Evolutionary conservation across 1,284 basidiomycete genomes (phyloP), one percentile per base, ranked within the genome.

Genomic region (Cutaneotrichosporon mucoides): DNA sequence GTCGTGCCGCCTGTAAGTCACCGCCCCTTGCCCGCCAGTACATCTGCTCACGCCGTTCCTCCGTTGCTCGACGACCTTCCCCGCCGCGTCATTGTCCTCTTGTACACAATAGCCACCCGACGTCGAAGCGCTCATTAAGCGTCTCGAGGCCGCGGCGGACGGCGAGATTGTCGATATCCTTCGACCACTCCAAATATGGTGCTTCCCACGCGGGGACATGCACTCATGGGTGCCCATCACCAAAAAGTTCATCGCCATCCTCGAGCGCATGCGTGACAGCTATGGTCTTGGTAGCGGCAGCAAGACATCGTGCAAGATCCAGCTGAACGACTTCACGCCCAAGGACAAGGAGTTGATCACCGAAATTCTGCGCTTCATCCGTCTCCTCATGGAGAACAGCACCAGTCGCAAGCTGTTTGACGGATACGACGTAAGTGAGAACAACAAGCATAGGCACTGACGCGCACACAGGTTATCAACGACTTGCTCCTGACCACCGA

Each of bases 381-480:
- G 90, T 56, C 80, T 99, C 48, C 81, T 99, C 54, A 81, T 99
- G 71, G 96, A 99, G 80, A 98, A 98, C 77, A 96, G 94, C 60
- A 99, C 95, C 50, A 99, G 96, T 75, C 84, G 96, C 72, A 99
- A 98, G 82, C 89, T 94, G 61, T 99, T 90, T 79, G 88, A 86
- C 62, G 97, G 93, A 3, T 99, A 97, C 76, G 96, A 99, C 76
- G 94, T 96, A 78, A 79, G 91, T 73, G 52, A 13, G 10, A 24
- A 24, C 24, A 24, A 24, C 24, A 24, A 24, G 24, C 24, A 24
- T 24, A 24, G 24, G 24, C 24, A 24, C 24, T 42, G 3, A 33
- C 53, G 59, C 8, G 62, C 15, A 36, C 37, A 42, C 41, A 66
- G 56, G 55, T 50, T 11, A 47, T 37, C 71, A 96, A 92, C 76